A percentile compares a stretch with the other conserved stretches of the same genome.
Conservation (phyloP, 2,329 filamentous ascomycete species). For the Botrytis galanthina region DNA sequence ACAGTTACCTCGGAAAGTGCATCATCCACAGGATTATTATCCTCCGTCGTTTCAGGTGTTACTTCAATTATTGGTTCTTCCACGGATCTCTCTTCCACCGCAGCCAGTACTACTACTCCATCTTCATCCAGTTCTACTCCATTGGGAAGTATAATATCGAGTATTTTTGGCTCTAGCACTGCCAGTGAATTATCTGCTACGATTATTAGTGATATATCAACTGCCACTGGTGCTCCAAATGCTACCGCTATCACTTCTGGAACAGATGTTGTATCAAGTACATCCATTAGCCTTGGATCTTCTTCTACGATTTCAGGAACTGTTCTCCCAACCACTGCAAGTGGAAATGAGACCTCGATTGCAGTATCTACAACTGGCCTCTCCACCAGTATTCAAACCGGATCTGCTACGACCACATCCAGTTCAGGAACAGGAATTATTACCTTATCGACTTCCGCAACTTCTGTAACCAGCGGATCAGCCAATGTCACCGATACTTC, state of each 20-base stretch:
- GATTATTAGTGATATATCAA: background rate
- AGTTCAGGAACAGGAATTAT: constrained; percentile 13
- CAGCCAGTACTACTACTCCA: background rate
- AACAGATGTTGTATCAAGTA: constrained; percentile 9
- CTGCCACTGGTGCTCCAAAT: constrained; percentile 11
- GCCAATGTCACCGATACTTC: background rate
- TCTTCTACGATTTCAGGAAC: constrained; percentile 6
- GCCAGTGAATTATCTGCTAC: constrained; percentile 2
- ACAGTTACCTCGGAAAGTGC: background rate
- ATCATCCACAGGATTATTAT: background rate
- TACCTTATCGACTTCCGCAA: background rate
- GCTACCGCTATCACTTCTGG: constrained; percentile 4
- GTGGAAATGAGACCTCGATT: background rate
- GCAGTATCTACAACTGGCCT: background rate
- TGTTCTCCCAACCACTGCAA: constrained; percentile 11
- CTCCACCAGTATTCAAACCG: background rate
- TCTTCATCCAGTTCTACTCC: constrained; percentile 4
- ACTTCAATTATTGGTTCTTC: constrained; percentile 10
- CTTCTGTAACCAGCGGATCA: background rate
- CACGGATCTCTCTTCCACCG: background rate
- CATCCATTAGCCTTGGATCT: constrained; percentile 14
- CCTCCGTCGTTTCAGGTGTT: background rate
- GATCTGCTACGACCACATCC: background rate
- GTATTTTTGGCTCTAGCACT: constrained; percentile 19
- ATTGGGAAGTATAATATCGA: constrained; percentile 23